Conservation (phyloP, 73 alveolate genomes). For the Paramecium sexaurelia region DNA sequence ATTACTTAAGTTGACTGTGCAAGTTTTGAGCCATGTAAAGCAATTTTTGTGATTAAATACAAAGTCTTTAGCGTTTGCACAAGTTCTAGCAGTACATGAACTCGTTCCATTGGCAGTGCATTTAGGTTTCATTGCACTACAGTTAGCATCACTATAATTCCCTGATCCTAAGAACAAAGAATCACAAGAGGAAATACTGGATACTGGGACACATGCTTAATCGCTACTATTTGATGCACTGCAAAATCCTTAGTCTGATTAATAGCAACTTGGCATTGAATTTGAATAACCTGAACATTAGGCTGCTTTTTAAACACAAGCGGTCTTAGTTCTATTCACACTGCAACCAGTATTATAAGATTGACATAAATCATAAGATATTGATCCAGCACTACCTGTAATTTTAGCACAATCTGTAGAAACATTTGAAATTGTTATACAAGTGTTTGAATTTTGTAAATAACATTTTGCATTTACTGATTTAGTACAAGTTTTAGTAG, state of each 20-base stretch:
- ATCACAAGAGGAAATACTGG: not conserved
- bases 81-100: not conserved
- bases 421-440: not conserved
- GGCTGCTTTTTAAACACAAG: not conserved
- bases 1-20: not conserved
- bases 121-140: not conserved
- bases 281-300: not conserved
- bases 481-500: not conserved
- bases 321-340: not conserved
- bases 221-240: not conserved
- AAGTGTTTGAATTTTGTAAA: not conserved
- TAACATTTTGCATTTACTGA: not conserved
- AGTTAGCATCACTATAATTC: not conserved
- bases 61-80: not conserved
- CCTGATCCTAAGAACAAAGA: not conserved
- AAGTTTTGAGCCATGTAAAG: not conserved
- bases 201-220: not conserved
- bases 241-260: not conserved
- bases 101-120: not conserved
- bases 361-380: not conserved
- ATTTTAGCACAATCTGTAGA: not conserved
- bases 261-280: not conserved
- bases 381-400: not conserved
- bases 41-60: not conserved
- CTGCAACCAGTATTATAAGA: not conserved